Evolutionary conservation across 2,329 filamentous ascomycete species (phyloP).

Genomic region (Zasmidium citrigriseum): DNA sequence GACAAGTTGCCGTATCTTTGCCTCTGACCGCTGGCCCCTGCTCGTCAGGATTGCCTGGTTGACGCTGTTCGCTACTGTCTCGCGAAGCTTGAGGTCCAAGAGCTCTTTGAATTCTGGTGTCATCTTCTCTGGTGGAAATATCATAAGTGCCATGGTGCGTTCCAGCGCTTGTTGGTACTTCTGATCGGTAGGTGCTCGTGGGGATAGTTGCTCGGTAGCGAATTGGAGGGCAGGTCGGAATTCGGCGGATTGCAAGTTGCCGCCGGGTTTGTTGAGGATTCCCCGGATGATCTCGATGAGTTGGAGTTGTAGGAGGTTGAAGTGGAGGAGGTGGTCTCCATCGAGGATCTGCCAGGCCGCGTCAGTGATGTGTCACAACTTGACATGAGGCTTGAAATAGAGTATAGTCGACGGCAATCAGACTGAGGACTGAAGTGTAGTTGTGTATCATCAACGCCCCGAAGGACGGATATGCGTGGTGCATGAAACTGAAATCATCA

Average conservation of each 20-base stretch:
- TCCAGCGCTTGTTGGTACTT: conserved; percentile 86
- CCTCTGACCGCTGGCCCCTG: conserved; percentile 73
- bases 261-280: conserved; percentile 50
- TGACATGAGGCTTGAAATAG: background rate
- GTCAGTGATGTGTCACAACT: conserved; percentile 11
- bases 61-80: conserved; percentile 81
- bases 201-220: conserved; percentile 82
- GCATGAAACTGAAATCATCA: conserved; percentile 99
- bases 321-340: conserved; percentile 78
- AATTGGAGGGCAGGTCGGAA: conserved; percentile 82
- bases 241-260: conserved; percentile 64
- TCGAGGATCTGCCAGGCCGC: conserved; percentile 72
- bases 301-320: conserved; percentile 84
- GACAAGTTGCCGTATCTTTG: conserved; percentile 78
- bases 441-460: conserved; percentile 86
- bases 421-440: conserved; percentile 82
- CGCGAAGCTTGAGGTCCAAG: conserved; percentile 75
- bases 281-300: conserved; percentile 88
- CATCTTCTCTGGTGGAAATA: conserved; percentile 81
- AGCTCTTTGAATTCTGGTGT: conserved; percentile 74
- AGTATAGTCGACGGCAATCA: conserved; percentile 55
- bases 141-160: conserved; percentile 85
- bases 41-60: conserved; percentile 83
- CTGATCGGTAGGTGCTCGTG: conserved; percentile 77
- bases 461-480: conserved; percentile 94